phyloP scores from a whole-genome alignment of 1,284 basidiomycete species.

The Malassezia slooffiae region DNA sequence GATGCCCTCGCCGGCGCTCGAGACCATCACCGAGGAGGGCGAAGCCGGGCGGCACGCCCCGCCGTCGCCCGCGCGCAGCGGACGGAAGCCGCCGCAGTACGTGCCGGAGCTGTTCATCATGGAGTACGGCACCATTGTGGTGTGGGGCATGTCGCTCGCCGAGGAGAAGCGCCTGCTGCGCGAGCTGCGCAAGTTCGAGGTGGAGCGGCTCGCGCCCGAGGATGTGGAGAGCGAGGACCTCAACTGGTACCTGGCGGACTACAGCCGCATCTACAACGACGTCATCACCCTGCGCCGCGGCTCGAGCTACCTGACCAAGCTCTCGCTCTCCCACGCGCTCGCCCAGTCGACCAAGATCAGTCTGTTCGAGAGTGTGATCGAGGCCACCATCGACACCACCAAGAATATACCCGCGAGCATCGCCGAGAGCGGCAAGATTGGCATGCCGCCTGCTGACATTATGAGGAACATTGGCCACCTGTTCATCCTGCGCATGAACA shows the following conservation, averaged over 20 bases:
- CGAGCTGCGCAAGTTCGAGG: conserved; percentile 71
- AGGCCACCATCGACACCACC: conserved; percentile 85
- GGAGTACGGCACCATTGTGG: conserved; percentile 75
- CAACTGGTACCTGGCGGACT: conserved; percentile 93
- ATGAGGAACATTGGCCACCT: conserved; percentile 89
- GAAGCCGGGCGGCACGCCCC: conserved; percentile 2
- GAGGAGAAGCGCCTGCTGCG: conserved; percentile 84
- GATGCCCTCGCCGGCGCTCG: not conserved
- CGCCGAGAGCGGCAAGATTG: conserved; percentile 83
- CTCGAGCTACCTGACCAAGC: conserved; percentile 93
- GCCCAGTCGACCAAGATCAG: conserved; percentile 88
- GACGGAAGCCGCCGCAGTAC: not conserved
- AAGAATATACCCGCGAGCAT: conserved; percentile 90
- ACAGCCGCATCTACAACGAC: conserved; percentile 84
- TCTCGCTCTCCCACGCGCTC: conserved; percentile 84
- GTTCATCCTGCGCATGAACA: conserved; percentile 85
- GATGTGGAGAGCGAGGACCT: conserved; percentile 78
- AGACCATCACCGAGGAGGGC: conserved; percentile 14
- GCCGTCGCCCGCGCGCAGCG: conserved; percentile 16
- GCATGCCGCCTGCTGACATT: conserved; percentile 60
- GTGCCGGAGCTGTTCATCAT: conserved; percentile 60
- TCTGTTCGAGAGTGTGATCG: conserved; percentile 68
- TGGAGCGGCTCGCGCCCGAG: conserved; percentile 59
- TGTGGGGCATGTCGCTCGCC: conserved; percentile 90
- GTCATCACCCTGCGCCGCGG: conserved; percentile 89